Conservation (phyloP, 352 stramenopile species). For the Phytophthora parvispora region DNA sequence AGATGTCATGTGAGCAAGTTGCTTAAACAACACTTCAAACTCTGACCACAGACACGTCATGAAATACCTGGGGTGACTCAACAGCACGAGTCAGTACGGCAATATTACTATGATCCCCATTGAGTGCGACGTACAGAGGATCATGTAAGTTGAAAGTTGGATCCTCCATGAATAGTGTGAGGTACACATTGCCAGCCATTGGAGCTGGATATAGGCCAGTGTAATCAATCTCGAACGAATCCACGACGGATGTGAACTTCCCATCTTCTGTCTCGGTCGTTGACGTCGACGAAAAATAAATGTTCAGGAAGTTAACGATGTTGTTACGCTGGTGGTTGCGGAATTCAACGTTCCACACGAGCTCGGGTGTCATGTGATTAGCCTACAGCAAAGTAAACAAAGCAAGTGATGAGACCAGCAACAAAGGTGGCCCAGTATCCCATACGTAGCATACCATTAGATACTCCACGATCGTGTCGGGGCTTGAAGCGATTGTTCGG, state of each 20-base stretch:
- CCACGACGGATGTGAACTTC: constrained; percentile 51
- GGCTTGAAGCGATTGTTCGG: constrained; percentile 62
- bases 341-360: constrained; percentile 95
- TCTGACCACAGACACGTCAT: constrained; percentile 83
- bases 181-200: constrained; percentile 91
- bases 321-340: constrained; percentile 84
- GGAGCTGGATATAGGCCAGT: constrained; percentile 73
- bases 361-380: constrained; percentile 94
- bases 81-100: no score
- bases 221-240: constrained; percentile 84
- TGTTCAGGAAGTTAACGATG: constrained; percentile 81
- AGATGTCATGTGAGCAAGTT: constrained; percentile 76
- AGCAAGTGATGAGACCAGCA: constrained; percentile 5
- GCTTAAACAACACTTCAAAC: constrained; percentile 77
- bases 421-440: neutral
- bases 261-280: constrained; percentile 50
- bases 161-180: constrained; percentile 94
- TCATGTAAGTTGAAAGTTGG: constrained; percentile 94
- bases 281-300: constrained; percentile 73
- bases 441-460: constrained; percentile 49
- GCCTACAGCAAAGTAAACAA: constrained; percentile 57
- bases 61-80: constrained; percentile 85
- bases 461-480: constrained; percentile 65
- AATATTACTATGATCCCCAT: no score
- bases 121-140: constrained; percentile 88